Evolutionary conservation across 306 rosid genomes (phyloP).

Genomic region (Elaeagnus macrophylla): DNA sequence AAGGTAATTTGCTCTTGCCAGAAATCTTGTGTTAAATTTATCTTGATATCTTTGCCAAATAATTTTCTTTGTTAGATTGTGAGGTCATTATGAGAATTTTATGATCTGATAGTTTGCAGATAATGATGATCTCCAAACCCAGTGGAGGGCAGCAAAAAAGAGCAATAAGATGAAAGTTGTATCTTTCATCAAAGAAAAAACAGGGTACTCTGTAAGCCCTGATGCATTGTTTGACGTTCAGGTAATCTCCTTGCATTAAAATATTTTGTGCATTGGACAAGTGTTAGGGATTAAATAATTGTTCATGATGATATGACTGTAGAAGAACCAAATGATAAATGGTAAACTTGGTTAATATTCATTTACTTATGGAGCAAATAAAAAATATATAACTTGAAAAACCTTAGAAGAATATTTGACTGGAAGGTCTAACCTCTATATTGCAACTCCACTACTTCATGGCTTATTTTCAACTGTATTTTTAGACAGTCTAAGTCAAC

Average conservation of each 20-base stretch:
- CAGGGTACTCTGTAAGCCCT: conserved; percentile 84
- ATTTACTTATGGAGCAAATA: neutral
- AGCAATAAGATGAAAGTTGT: conserved; percentile 77
- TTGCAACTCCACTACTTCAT: conserved; percentile 2
- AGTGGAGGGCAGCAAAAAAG: conserved; percentile 82
- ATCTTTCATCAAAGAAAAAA: conserved; percentile 59
- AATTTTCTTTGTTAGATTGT: conserved; percentile 1
- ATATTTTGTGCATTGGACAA: conserved; percentile 4
- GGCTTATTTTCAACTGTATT: neutral
- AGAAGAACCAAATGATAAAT: neutral
- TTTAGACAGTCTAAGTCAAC: conserved; percentile 1
- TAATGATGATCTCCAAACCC: conserved; percentile 68
- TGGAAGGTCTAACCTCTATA: conserved; percentile 2
- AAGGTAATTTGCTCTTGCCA: conserved; percentile 37
- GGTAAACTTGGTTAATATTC: conserved; percentile 1
- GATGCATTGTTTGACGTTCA: conserved; percentile 94
- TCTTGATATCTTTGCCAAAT: neutral
- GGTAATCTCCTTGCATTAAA: conserved; percentile 35
- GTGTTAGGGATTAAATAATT: conserved; percentile 10
- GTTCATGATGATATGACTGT: conserved; percentile 14
- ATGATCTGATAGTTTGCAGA: conserved; percentile 54
- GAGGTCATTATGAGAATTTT: conserved; percentile 21
- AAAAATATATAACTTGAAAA: neutral
- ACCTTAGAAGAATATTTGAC: neutral
- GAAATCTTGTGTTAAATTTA: conserved; percentile 12